phyloP scores from a whole-genome alignment of 345 rosid species.

The Adansonia digitata region DNA sequence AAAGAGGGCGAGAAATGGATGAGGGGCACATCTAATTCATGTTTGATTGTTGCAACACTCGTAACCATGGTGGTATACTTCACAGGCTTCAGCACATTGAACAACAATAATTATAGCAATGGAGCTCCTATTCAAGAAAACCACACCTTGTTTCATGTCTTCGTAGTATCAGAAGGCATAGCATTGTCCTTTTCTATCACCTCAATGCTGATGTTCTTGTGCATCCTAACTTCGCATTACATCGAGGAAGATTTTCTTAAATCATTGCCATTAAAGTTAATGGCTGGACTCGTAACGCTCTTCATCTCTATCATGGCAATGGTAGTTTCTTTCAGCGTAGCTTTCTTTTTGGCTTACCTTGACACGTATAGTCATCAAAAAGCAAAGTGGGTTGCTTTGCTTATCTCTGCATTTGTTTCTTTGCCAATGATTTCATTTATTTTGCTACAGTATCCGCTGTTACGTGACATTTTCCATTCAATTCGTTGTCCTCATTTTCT shows the following conservation, averaged over 20 bases:
- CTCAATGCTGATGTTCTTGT: background rate
- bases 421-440: too few species aligned
- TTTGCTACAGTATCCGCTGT: too few species aligned
- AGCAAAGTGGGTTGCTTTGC: background rate
- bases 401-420: background rate
- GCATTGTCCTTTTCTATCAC: background rate
- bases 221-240: background rate
- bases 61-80: constrained; percentile 2
- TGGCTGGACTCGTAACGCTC: background rate
- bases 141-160: background rate
- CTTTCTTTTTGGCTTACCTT: background rate
- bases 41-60: constrained; percentile 18
- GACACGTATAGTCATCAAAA: too few species aligned
- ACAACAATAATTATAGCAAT: background rate
- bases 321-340: background rate
- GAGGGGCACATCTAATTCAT: background rate
- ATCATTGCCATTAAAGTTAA: background rate
- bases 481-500: too few species aligned
- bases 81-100: background rate
- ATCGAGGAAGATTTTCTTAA: background rate
- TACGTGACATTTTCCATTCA: too few species aligned
- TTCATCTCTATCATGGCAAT: background rate
- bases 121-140: background rate
- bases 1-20: constrained; percentile 13
- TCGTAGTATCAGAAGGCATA: background rate